Evolutionary conservation across 1,139 yeast genomes (phyloP).

Genomic region (Suhomyces bribrorum): DNA sequence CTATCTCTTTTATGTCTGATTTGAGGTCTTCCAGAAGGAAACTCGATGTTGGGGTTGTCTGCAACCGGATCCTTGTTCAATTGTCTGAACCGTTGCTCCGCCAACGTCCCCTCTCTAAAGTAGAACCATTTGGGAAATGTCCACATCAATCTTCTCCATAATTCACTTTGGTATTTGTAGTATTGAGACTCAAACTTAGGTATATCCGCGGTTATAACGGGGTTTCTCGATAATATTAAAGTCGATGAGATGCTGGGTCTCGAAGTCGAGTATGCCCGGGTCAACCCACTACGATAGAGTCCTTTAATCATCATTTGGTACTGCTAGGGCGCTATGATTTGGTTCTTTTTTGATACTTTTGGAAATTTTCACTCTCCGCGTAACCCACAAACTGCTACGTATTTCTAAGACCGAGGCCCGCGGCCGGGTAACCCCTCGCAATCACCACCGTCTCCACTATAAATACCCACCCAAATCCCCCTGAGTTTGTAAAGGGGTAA

Average conservation of each 20-base stretch:
- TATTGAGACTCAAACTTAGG: slow-evolving; percentile 73
- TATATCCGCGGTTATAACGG: slow-evolving; percentile 78
- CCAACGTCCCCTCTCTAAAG: slow-evolving; percentile 84
- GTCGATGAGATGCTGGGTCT: slow-evolving; percentile 28
- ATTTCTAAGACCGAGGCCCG: not conserved
- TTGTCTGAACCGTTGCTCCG: slow-evolving; percentile 78
- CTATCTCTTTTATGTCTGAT: slow-evolving; percentile 87
- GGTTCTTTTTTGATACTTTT: slow-evolving; percentile 7
- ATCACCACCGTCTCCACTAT: not conserved
- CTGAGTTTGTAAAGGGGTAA: not conserved
- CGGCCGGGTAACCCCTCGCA: slow-evolving; percentile 10
- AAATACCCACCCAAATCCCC: not conserved
- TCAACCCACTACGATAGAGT: slow-evolving; percentile 7
- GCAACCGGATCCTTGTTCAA: slow-evolving; percentile 77
- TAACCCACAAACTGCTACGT: slow-evolving; percentile 6
- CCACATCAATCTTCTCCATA: slow-evolving; percentile 93
- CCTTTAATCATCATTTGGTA: slow-evolving; percentile 13
- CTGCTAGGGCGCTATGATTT: not conserved
- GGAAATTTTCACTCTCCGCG: slow-evolving; percentile 14
- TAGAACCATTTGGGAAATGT: slow-evolving; percentile 94
- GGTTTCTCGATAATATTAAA: slow-evolving; percentile 74
- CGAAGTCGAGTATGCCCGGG: slow-evolving; percentile 15
- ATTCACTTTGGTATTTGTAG: slow-evolving; percentile 79
- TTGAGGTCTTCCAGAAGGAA: slow-evolving; percentile 83
- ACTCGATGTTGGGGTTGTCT: slow-evolving; percentile 73